Evolutionary conservation across 176 grass and related monocot species (phyloP), one percentile per base, ranked within the genome.

Genomic region (Ensete ventricosum): DNA sequence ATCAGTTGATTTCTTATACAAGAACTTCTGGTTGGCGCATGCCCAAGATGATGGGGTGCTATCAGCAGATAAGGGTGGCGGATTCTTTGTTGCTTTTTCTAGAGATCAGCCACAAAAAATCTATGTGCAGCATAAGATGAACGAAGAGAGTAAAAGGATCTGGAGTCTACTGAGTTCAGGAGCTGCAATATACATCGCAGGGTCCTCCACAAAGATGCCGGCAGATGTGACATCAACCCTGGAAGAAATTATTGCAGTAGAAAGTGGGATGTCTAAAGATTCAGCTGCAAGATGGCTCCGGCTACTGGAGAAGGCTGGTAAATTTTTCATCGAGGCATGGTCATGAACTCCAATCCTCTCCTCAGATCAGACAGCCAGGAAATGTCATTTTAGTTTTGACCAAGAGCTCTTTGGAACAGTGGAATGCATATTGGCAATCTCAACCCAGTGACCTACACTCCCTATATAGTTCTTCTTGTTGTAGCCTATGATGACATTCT

Each of bases 61-160:
- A 51, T 93, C 94, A 13, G 53, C 8, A 7, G 50, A 89, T 75
- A 90, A 82, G 1, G 90, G 94, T 12, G 90, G 94, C n/a, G 94
- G 94, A 34, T 82, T 98, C 20, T 98, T 87, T 69, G 85, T 93
- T 68, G 94, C 90, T 2, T 98, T 98, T 79, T 93, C 94, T 52
- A 87, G 94, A 77, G 94, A 98, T 81, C 87, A 90, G 70, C 73
- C 90, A 52, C 86, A 76, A 71, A 98, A 98, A 78, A 77, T 98
- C 0, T 93, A 98, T 74, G 88, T 93, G 79, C 88, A 98, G 77
- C 88, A 98, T 22, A 91, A 91, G 88, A 98, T 98, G 78, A 91
- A 82, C 64, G 90, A 91, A 76, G 82, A 93, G 75, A 82, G 95
- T 73, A 80, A 73, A 69, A 86, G 90, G 76, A 81, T 98, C 60